Evolutionary conservation across 2,329 filamentous ascomycete species (phyloP), one percentile per base, ranked within the genome.

Genomic region (Trichoderma simmonsii): DNA sequence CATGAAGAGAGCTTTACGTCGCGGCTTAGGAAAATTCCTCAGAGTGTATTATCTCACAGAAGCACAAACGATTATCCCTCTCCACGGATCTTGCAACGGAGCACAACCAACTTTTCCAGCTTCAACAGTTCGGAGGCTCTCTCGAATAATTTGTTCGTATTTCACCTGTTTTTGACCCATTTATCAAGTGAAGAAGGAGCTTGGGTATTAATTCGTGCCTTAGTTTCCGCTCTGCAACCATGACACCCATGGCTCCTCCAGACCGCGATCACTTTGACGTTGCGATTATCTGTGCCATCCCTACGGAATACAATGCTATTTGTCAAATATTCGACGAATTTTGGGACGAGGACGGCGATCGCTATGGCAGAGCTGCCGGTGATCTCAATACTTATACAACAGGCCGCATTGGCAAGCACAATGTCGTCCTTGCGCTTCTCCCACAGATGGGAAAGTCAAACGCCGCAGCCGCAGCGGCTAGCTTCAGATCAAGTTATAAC

Each of bases 401-500:
- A 28, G 78, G 77, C 14, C 73, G 73, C 11, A 75, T 79, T 6
- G 75, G 76, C 1, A 73, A 73, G 11, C 72, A 77, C 43, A 73
- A 78, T 43, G 76, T 79, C 34, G 77, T 80, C 32, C 73, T 80
- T 4, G 73, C 75, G 65, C 74, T 76, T 12, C 70, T 78, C 34
- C 73, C 73, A 6, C 51, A 61, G 5, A 79, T 79, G 72, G 80
- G 80, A 28, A 81, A 78, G 63, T 71, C 36, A 30, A 78, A 68
- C 48, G 77, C 80, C 0, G 78, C 80, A 2, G 74, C 71, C 32
- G 74, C 75, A 0, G 76, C 80, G 0, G 73, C 76, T 1, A 77
- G 75, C 30, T 70, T 83, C 7, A 75, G 77, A 0, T 75, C 75
- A 5, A 84, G 80, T 63, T 85, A 81, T 65, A 66, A 68, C 0